phyloP scores from a whole-genome alignment of 257 asterid genomes.

The Paulownia fortunei region DNA sequence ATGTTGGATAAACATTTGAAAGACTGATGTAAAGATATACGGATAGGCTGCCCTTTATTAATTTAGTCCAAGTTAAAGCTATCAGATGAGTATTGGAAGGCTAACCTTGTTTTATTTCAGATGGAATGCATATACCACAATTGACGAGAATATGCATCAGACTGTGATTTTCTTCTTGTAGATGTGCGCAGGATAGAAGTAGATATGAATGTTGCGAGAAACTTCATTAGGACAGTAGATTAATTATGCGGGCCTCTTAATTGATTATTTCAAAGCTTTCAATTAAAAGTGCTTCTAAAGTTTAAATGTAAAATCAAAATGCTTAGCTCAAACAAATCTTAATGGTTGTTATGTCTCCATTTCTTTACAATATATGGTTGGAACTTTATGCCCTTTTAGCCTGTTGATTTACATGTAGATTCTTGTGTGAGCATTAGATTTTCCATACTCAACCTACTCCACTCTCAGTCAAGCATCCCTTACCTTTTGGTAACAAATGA shows the following conservation, averaged over 20 bases:
- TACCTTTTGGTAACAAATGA: not conserved
- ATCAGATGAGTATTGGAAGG: not conserved
- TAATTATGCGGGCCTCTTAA: not conserved
- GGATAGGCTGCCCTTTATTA: not conserved
- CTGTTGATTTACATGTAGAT: too few relatives aligned
- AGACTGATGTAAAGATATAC: not conserved
- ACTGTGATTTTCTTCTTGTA: not conserved
- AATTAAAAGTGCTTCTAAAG: not conserved
- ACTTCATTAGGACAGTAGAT: not conserved
- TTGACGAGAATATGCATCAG: not conserved
- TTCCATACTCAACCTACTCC: too few relatives aligned
- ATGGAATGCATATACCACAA: not conserved
- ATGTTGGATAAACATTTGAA: not conserved
- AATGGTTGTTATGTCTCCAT: not conserved
- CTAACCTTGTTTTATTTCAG: not conserved
- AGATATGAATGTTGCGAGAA: not conserved
- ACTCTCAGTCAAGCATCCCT: too few relatives aligned
- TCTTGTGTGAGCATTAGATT: too few relatives aligned
- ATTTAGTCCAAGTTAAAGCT: not conserved
- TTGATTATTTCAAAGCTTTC: not conserved
- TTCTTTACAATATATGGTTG: not conserved
- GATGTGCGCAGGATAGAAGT: too few relatives aligned
- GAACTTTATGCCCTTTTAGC: too few relatives aligned
- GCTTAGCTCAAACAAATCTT: not conserved
- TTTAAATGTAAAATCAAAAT: not conserved